Evolutionary conservation across 2,329 filamentous ascomycete species (phyloP).

Genomic region (Cadophora sp.): DNA sequence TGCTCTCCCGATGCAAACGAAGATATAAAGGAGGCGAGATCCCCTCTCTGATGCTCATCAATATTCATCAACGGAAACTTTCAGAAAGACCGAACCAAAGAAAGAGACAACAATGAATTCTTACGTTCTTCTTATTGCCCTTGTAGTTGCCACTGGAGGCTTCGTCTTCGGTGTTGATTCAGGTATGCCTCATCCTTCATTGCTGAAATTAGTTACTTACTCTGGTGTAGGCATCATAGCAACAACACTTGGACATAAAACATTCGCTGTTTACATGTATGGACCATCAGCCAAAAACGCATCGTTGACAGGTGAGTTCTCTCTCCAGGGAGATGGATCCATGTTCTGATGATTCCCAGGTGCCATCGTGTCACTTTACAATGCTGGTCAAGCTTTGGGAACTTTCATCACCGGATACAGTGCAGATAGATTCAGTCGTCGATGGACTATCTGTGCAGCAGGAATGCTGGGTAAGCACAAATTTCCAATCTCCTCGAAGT

Average conservation of each 20-base stretch:
- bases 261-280: constrained; percentile 46
- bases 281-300: constrained; percentile 39
- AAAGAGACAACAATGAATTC: constrained; percentile 24
- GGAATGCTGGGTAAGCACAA: neutral
- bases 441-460: constrained; percentile 40
- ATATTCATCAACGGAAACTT: neutral
- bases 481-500: neutral
- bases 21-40: constrained; percentile 9
- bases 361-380: constrained; percentile 46
- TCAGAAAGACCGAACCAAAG: neutral
- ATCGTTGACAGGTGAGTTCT: constrained; percentile 1
- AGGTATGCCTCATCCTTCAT: neutral
- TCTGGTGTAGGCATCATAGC: constrained; percentile 43
- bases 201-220: neutral
- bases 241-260: constrained; percentile 45
- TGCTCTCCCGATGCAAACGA: neutral
- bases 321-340: neutral
- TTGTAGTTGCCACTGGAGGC: constrained; percentile 38
- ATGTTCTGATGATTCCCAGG: constrained; percentile 30
- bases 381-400: constrained; percentile 46
- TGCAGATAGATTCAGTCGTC: constrained; percentile 47
- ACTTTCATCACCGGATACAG: constrained; percentile 44
- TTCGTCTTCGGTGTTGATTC: constrained; percentile 38
- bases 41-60: neutral
- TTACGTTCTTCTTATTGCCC: constrained; percentile 35